phyloP scores from a whole-genome alignment of 768 basidiomycete genomes.

The Serendipita vermifera region DNA sequence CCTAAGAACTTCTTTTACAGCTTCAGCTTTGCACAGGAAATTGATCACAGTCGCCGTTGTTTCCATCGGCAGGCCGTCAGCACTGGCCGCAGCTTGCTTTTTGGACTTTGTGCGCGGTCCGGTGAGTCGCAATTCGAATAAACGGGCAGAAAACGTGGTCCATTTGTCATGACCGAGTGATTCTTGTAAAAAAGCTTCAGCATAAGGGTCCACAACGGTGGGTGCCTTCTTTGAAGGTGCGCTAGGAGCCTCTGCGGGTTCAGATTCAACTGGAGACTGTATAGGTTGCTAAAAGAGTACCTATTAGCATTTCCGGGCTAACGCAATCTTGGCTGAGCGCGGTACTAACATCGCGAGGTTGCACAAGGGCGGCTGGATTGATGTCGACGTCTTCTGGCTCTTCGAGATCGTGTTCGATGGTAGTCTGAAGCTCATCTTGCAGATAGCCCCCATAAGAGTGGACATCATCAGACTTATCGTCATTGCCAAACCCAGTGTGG shows the following conservation, averaged over 20 bases:
- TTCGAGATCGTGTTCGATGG: background rate
- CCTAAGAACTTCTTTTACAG: conserved; percentile 38
- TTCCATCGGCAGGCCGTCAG: conserved; percentile 15
- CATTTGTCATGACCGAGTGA: conserved; percentile 33
- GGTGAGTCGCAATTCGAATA: conserved; percentile 35
- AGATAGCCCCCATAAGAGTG: conserved; percentile 2
- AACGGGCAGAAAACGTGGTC: conserved; percentile 34
- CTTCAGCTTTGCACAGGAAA: conserved; percentile 41
- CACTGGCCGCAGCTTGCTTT: conserved; percentile 11
- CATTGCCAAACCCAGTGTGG: background rate
- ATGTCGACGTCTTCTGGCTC: background rate
- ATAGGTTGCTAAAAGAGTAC: background rate
- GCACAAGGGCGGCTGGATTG: no score
- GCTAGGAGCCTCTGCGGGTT: background rate
- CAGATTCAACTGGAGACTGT: background rate
- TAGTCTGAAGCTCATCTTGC: background rate
- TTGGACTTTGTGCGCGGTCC: conserved; percentile 26
- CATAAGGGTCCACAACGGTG: conserved; percentile 26
- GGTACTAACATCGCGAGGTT: no score
- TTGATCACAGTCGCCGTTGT: conserved; percentile 28
- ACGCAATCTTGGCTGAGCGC: no score
- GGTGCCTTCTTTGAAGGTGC: background rate
- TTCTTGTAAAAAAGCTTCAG: conserved; percentile 34
- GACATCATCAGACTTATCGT: conserved; percentile 1
- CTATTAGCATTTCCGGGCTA: no score